Evolutionary conservation across 2,329 filamentous ascomycete species (phyloP), one percentile per base, ranked within the genome.

Genomic region (Acarospora socialis): DNA sequence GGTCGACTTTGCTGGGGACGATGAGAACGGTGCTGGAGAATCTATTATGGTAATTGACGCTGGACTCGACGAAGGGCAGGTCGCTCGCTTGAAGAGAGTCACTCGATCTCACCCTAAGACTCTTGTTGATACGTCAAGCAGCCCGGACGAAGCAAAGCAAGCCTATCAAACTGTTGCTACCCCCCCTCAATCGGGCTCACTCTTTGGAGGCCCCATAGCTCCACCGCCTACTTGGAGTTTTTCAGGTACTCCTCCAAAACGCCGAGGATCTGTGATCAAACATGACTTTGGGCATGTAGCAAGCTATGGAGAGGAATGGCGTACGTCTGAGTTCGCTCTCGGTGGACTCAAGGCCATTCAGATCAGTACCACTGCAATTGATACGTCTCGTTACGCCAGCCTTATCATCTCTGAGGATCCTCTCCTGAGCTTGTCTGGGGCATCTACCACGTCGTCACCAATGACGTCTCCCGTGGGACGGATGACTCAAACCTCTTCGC

Each of bases 1-100:
- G 46, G 82, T 93, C 2, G 90, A 98, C 49, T 95, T 94, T 55
- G 79, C 79, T 23, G 74, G 72, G 13, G 81, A 86, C 42, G 80
- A 90, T 54, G 70, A 72, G n/a, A 62, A 71, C 33, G 71, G 75
- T 29, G 77, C 75, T 16, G 84, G 84, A 13, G 87, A 94, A 53
- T 68, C 66, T 10, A 60, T 92, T 22, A 64, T 92, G 16, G 67
- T 92, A 3, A 65, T 94, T 28, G 66, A 73, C 20, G 79, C 77
- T 46, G 83, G 81, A 1, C 54, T 73, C n/a, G 70, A 71, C 17
- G 70, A 79, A 39, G 65, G 64, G 5, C 56, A 61, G 19, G 53
- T 55, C 8, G 61, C 70, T 4, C 56, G 57, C 5, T 56, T 76
- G 35, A 69, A 59, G 41, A 63, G 75, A 33, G 77, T 63, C 46